phyloP scores from a whole-genome alignment of 345 rosid genomes.

The Cardamine resedifolia region DNA sequence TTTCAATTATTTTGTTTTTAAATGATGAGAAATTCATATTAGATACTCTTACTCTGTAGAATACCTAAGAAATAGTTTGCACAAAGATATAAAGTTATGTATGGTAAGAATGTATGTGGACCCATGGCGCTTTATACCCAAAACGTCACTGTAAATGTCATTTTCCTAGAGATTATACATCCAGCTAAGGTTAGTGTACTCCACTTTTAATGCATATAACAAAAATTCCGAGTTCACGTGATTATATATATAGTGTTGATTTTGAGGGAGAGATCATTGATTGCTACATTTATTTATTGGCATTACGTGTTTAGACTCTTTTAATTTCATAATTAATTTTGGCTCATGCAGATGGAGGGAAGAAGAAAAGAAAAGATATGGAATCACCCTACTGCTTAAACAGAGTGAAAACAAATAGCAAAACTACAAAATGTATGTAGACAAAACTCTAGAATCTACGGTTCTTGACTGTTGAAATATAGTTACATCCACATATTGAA shows the following conservation, averaged over 20 bases:
- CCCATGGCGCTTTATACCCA: constrained; percentile 13
- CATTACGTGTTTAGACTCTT: constrained; percentile 20
- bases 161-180: not conserved
- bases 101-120: constrained; percentile 19
- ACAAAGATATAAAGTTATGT: not conserved
- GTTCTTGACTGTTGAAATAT: constrained; percentile 20
- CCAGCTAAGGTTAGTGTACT: not conserved
- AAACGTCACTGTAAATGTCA: not conserved
- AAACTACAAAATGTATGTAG: constrained; percentile 20
- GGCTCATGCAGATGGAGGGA: constrained; percentile 22
- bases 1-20: too few species aligned
- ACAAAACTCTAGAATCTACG: constrained; percentile 30
- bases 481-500: constrained; percentile 10
- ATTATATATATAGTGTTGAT: constrained; percentile 22
- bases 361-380: constrained; percentile 22
- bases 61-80: not conserved
- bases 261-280: constrained; percentile 13
- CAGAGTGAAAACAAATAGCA: constrained; percentile 20
- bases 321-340: constrained; percentile 14
- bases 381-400: not conserved
- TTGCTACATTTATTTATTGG: constrained; percentile 9
- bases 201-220: not conserved
- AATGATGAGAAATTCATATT: too few species aligned
- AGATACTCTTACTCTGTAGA: too few species aligned
- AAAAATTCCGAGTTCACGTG: constrained; percentile 28